Conservation (phyloP, 768 basidiomycete genomes). For the Amanita rimosa region DNA sequence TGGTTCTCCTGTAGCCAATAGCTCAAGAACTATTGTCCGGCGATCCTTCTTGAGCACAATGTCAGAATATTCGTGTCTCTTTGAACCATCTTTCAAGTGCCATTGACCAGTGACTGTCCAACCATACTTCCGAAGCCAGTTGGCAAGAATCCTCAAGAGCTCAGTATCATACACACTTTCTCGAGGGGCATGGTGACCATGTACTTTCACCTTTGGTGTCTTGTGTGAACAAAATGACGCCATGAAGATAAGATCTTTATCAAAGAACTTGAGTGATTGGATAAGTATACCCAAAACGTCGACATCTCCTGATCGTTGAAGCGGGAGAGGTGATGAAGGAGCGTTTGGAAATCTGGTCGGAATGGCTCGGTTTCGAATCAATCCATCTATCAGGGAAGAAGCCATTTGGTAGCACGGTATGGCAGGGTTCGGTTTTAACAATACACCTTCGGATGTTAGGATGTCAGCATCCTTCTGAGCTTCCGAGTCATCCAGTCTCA, state of each 20-base stretch:
- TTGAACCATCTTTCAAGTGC: conserved; percentile 5
- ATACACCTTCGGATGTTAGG: not conserved
- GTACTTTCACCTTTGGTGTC: conserved; percentile 1
- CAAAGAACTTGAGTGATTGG: conserved; percentile 9
- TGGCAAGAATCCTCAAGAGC: conserved; percentile 10
- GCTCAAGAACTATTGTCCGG: too few relatives aligned
- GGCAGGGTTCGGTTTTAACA: not conserved
- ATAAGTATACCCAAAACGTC: conserved; percentile 8
- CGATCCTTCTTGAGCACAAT: too few relatives aligned
- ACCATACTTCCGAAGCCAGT: conserved; percentile 8
- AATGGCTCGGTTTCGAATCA: conserved; percentile 5
- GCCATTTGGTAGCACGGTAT: not conserved
- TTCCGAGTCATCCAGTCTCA: too few relatives aligned
- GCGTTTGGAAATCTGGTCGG: conserved; percentile 4
- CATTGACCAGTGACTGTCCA: conserved; percentile 10
- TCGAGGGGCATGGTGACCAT: conserved; percentile 6
- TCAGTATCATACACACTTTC: conserved; percentile 10
- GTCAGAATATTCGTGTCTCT: not conserved
- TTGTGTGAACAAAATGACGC: conserved; percentile 6
- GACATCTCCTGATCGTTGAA: not conserved
- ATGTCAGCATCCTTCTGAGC: too few relatives aligned
- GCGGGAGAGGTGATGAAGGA: not conserved
- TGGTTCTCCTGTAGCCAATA: too few relatives aligned
- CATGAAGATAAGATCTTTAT: conserved; percentile 5
- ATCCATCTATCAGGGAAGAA: not conserved